These are phyloP conservation scores for Trichoderma parareesei DNA, from an alignment of 495 filamentous ascomycete species.

Conservation along the genomic window DNA sequence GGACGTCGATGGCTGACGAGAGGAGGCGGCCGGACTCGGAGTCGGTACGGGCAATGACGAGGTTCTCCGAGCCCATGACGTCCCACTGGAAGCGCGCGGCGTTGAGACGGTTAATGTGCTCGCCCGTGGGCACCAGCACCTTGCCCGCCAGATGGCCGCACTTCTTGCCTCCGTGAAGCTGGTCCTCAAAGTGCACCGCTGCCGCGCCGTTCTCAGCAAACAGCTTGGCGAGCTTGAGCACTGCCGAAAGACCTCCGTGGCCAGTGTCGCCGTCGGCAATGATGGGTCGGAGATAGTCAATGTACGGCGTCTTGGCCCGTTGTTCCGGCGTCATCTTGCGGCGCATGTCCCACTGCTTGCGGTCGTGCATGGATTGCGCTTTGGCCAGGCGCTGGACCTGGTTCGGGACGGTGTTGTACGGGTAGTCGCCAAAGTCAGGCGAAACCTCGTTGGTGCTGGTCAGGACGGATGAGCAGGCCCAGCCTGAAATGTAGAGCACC, in stretches of 20 bases:
- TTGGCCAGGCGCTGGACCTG: constrained; percentile 95
- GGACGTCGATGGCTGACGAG: constrained; percentile 80
- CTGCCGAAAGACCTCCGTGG: constrained; percentile 81
- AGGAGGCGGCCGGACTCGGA: constrained; percentile 88
- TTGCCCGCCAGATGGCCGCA: constrained; percentile 97
- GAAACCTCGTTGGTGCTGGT: constrained; percentile 95
- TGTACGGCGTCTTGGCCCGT: constrained; percentile 66
- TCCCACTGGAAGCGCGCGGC: constrained; percentile 97
- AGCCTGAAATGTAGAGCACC: constrained; percentile 89
- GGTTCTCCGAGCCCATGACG: constrained; percentile 88
- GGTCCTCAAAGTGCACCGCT: constrained; percentile 95
- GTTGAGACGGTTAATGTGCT: constrained; percentile 91
- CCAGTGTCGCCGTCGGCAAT: constrained; percentile 97
- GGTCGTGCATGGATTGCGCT: constrained; percentile 92
- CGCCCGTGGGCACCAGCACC: constrained; percentile 85
- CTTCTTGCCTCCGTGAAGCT: constrained; percentile 96
- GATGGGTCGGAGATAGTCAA: constrained; percentile 90
- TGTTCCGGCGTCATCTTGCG: constrained; percentile 66
- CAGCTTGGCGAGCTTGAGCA: constrained; percentile 93
- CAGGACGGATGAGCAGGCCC: constrained; percentile 89
- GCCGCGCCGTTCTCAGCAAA: constrained; percentile 98
- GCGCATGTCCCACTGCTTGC: constrained; percentile 84
- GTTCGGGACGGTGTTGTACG: constrained; percentile 97
- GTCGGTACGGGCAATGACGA: constrained; percentile 91
- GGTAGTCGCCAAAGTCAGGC: constrained; percentile 95